phyloP scores from a whole-genome alignment of 2,329 filamentous ascomycete genomes.

The Amesomyces nigricolor region DNA sequence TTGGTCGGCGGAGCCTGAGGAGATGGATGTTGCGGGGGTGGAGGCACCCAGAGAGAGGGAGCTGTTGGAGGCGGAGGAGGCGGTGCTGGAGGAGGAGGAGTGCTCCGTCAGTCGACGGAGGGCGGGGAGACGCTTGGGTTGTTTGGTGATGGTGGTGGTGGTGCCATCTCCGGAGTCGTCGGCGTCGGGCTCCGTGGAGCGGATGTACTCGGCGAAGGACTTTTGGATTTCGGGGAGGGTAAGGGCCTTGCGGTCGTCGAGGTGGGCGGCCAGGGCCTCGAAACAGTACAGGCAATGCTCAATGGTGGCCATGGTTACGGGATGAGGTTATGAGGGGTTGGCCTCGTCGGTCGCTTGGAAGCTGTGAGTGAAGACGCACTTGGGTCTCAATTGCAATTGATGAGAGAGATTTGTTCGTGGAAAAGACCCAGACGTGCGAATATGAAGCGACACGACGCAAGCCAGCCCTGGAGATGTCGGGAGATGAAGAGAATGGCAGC shows the following conservation, averaged over 20 bases:
- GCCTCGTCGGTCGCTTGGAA: conserved; percentile 12
- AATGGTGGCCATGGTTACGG: conserved; percentile 64
- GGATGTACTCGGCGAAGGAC: conserved; percentile 48
- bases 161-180: conserved; percentile 10
- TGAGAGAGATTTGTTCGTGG: not conserved
- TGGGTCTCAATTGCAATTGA: not conserved
- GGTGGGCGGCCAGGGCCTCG: conserved; percentile 72
- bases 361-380: not conserved
- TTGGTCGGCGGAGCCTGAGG: conserved; percentile 25
- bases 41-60: conserved; percentile 31
- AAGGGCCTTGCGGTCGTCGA: conserved; percentile 63
- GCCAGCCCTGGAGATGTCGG: conserved; percentile 3
- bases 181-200: conserved; percentile 26
- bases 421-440: not conserved
- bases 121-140: conserved; percentile 37
- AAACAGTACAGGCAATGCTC: conserved; percentile 93
- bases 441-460: conserved; percentile 9
- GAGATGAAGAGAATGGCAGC: not conserved
- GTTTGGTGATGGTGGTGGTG: conserved; percentile 15
- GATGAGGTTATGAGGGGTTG: not conserved
- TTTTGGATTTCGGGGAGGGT: conserved; percentile 63
- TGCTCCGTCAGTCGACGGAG: conserved; percentile 37
- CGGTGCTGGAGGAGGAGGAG: conserved; percentile 32
- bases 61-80: conserved; percentile 31
- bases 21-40: conserved; percentile 41